These are phyloP conservation scores for Fragosphaeria purpurea DNA, from an alignment of 2,329 filamentous ascomycete genomes.

Conservation along the genomic window DNA sequence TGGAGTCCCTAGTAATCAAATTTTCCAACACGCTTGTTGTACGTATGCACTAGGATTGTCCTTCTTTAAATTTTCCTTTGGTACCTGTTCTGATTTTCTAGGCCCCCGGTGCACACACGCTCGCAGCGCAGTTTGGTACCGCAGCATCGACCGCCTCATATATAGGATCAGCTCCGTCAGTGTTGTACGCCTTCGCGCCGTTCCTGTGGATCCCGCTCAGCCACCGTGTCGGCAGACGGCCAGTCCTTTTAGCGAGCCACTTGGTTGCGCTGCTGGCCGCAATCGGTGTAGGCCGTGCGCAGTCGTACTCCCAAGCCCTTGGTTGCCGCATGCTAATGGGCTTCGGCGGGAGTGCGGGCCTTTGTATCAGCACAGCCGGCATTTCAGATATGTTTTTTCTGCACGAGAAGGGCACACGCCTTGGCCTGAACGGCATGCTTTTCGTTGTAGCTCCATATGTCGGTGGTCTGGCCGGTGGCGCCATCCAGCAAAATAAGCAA, in stretches of 20 bases:
- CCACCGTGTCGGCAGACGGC: slow-evolving; percentile 12
- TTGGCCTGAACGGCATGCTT: slow-evolving; percentile 11
- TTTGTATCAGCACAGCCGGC: slow-evolving; percentile 9
- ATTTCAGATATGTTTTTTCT: slow-evolving; percentile 14
- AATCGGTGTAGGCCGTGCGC: slow-evolving; percentile 8
- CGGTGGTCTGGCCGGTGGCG: slow-evolving; percentile 10
- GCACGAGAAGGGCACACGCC: slow-evolving; percentile 11
- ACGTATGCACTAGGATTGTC: neutral
- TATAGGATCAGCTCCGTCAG: slow-evolving; percentile 10
- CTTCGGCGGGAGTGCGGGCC: slow-evolving; percentile 9
- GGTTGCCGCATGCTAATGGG: slow-evolving; percentile 12
- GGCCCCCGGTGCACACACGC: slow-evolving; percentile 9
- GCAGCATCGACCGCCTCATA: slow-evolving; percentile 9
- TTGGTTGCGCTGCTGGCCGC: slow-evolving; percentile 8
- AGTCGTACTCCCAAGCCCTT: slow-evolving; percentile 9
- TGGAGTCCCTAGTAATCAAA: slow-evolving; percentile 12
- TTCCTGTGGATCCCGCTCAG: slow-evolving; percentile 13
- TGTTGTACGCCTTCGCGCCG: slow-evolving; percentile 10
- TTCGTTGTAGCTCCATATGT: slow-evolving; percentile 10
- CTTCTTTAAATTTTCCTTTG: neutral
- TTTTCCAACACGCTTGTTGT: slow-evolving; percentile 11
- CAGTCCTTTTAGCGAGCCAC: slow-evolving; percentile 9
- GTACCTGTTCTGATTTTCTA: neutral
- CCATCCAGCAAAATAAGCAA: slow-evolving; percentile 7
- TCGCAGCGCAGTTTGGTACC: slow-evolving; percentile 6